Evolutionary conservation across 1,284 basidiomycete species (phyloP).

Genomic region (Pseudozyma pruni): DNA sequence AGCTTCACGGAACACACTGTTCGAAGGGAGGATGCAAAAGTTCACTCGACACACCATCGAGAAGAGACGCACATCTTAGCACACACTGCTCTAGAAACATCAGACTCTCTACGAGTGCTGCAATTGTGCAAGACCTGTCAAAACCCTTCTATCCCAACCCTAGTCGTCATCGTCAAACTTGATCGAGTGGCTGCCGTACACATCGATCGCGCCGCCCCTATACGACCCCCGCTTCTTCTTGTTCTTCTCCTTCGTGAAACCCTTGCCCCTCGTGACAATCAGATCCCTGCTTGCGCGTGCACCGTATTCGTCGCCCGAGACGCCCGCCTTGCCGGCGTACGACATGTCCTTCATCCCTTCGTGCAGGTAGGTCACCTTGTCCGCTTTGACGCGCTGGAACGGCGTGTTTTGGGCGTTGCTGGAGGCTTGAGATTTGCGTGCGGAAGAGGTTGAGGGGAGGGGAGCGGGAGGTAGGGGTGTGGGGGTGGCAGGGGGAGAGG

Average conservation of each 20-base stretch:
- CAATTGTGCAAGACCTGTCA: neutral
- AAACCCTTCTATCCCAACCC: neutral
- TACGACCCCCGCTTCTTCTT: conserved; percentile 90
- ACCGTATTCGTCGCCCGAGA: conserved; percentile 80
- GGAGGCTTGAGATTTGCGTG: conserved; percentile 15
- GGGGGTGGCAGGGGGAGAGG: conserved; percentile 11
- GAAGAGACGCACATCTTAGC: neutral
- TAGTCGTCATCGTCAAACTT: conserved; percentile 66
- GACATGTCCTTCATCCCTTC: conserved; percentile 80
- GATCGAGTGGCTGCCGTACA: conserved; percentile 62
- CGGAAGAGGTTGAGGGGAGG: conserved; percentile 7
- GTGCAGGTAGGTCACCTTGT: conserved; percentile 74
- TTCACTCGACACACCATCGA: neutral
- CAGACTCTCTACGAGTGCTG: too few species aligned
- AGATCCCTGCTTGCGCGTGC: conserved; percentile 85
- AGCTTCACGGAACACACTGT: too few species aligned
- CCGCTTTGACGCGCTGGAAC: conserved; percentile 84
- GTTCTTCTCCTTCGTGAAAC: conserved; percentile 98
- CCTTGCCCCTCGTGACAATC: conserved; percentile 89
- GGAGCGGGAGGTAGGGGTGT: conserved; percentile 3
- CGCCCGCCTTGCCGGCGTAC: conserved; percentile 78
- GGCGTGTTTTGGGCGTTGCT: conserved; percentile 48
- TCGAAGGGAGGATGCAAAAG: too few species aligned
- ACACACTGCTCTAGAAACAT: neutral
- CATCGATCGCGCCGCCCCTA: conserved; percentile 66